phyloP scores from a whole-genome alignment of 352 stramenopile species.

The Phytophthora pisi region DNA sequence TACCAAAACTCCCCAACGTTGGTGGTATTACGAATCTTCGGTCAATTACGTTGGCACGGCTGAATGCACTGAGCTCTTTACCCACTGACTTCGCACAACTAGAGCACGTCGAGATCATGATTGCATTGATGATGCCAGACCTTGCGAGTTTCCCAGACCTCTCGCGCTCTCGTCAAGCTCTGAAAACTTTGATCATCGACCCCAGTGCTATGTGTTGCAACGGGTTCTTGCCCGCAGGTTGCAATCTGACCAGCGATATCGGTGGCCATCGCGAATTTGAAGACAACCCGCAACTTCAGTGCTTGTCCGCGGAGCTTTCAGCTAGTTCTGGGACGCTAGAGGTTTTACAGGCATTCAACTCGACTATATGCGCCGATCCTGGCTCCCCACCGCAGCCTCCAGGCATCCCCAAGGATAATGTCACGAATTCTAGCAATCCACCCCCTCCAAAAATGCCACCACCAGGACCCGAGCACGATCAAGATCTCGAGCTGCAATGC shows the following conservation, averaged over 20 bases:
- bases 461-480: neutral
- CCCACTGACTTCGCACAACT: constrained; percentile 31
- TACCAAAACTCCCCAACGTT: constrained; percentile 30
- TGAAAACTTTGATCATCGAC: constrained; percentile 27
- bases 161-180: neutral
- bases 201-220: constrained; percentile 32
- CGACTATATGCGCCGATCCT: constrained; percentile 17
- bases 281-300: neutral
- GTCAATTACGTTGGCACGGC: constrained; percentile 31
- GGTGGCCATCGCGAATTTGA: constrained; percentile 9
- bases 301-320: constrained; percentile 2
- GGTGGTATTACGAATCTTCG: constrained; percentile 30
- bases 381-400: neutral
- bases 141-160: constrained; percentile 38
- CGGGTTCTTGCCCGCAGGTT: constrained; percentile 35
- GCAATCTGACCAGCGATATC: constrained; percentile 29
- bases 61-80: constrained; percentile 23
- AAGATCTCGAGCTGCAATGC: constrained; percentile 20
- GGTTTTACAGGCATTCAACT: constrained; percentile 28
- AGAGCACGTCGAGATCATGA: constrained; percentile 29
- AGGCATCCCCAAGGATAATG: neutral
- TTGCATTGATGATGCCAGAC: constrained; percentile 14
- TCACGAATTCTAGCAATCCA: neutral
- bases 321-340: constrained; percentile 16
- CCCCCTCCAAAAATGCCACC: neutral